These are phyloP conservation scores for Aspergillus aculeatus DNA, from an alignment of 2,329 filamentous ascomycete species.

Conservation along the genomic window DNA sequence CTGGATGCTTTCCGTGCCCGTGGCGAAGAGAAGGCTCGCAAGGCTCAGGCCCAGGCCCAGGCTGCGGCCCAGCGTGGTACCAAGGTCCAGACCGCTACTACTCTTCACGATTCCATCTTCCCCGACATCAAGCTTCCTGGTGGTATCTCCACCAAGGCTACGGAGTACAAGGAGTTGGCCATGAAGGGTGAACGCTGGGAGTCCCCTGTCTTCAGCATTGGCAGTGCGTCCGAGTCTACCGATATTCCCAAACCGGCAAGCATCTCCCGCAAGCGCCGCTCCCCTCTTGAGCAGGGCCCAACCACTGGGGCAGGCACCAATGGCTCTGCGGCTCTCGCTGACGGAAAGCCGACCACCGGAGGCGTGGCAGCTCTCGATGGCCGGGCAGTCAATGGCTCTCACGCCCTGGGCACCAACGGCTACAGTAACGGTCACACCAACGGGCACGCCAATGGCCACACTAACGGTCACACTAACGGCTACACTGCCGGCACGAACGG, in stretches of 20 bases:
- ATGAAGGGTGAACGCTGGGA: conserved; percentile 90
- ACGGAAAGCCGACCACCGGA: conserved; percentile 18
- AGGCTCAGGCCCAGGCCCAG: conserved; percentile 72
- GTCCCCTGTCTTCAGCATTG: conserved; percentile 88
- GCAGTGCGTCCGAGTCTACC: conserved; percentile 68
- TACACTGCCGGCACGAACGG: conserved; percentile 6
- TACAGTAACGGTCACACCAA: conserved; percentile 13
- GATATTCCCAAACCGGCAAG: conserved; percentile 62
- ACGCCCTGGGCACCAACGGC: conserved; percentile 1
- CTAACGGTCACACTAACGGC: neutral
- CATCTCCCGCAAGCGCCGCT: conserved; percentile 61
- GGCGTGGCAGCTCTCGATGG: conserved; percentile 3
- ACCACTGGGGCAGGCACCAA: neutral
- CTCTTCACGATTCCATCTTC: conserved; percentile 89
- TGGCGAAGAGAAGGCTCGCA: conserved; percentile 72
- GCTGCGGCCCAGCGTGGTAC: conserved; percentile 58
- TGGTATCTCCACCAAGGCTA: conserved; percentile 89
- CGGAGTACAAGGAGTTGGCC: conserved; percentile 86
- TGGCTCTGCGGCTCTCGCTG: conserved; percentile 12
- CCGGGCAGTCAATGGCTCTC: conserved; percentile 4
- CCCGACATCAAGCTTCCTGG: conserved; percentile 80
- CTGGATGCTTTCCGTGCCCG: conserved; percentile 71
- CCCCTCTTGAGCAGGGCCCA: conserved; percentile 29
- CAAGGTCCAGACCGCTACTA: conserved; percentile 79
- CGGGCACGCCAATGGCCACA: conserved; percentile 14